Percentiles rank a stretch among this genome's conserved stretches.
Evolutionary conservation across 805 yeast species (phyloP).

Genomic region (Komagataella pseudopastoris): DNA sequence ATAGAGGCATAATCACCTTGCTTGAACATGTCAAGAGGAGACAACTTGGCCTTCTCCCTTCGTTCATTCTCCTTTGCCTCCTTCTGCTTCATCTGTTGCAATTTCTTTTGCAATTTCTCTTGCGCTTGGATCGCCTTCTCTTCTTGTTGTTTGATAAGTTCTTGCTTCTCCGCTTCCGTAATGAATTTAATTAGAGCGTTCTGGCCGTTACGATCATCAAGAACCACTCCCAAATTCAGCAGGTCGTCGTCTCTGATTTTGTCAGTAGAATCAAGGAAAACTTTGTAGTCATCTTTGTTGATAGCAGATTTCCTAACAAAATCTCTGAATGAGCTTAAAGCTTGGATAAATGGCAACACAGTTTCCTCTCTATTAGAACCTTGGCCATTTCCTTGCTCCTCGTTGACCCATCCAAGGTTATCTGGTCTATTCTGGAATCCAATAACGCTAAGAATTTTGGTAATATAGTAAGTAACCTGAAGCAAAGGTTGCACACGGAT

Average conservation of each 20-base stretch:
- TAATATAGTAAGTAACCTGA: slow-evolving; percentile 54
- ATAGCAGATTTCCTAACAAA: slow-evolving; percentile 66
- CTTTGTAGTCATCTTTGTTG: slow-evolving; percentile 32
- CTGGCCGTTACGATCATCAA: slow-evolving; percentile 79
- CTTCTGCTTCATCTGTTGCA: slow-evolving; percentile 37
- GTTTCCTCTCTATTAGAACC: slow-evolving; percentile 40
- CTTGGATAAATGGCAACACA: slow-evolving; percentile 69
- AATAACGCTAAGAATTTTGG: slow-evolving; percentile 52
- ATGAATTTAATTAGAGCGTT: slow-evolving; percentile 79
- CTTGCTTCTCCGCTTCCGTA: slow-evolving; percentile 52
- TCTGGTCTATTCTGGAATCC: slow-evolving; percentile 70
- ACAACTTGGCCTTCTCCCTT: slow-evolving; percentile 48
- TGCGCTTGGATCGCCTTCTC: slow-evolving; percentile 41
- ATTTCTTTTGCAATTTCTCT: slow-evolving; percentile 45
- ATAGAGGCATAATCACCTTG: slow-evolving; percentile 21
- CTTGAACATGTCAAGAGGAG: slow-evolving; percentile 66
- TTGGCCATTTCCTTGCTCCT: slow-evolving; percentile 7
- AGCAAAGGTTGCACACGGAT: slow-evolving; percentile 52
- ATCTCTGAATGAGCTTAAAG: slow-evolving; percentile 72
- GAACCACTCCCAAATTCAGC: slow-evolving; percentile 61
- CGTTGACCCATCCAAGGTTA: slow-evolving; percentile 68
- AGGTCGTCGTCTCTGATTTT: slow-evolving; percentile 58
- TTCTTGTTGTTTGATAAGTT: slow-evolving; percentile 44
- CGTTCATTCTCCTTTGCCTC: slow-evolving; percentile 54
- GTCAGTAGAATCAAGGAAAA: slow-evolving; percentile 62